Base-by-base conservation (phyloP, 345 rosid species). In the Dovyalis caffra region DNA sequence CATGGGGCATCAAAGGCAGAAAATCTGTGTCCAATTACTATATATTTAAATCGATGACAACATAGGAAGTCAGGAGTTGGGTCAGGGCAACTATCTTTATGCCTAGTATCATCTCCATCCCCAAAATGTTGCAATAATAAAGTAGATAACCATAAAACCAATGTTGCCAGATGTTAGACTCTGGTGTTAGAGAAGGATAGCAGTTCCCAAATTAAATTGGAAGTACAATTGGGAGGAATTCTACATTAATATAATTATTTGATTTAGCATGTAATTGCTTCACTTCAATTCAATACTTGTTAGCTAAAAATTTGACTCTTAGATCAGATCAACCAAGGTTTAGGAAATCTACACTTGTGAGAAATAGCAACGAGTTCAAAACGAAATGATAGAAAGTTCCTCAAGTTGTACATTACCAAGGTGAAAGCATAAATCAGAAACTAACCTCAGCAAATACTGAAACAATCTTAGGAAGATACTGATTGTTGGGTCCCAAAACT, bases 391-490 rank as follows among this genome's bases (percentile, higher is more conserved):
- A 21, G 58, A 53, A 51, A 53, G 21, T 51, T 53, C 7, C 2
- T n/a, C 28, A 2, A n/a, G 60, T n/a, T n/a, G 26, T 53, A 53
- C 11, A 8, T 21, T 53, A 53, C 10, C n/a, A 21, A 51, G 60
- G 60, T n/a, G 25, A 12, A 53, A 7, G 25, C 23, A 26, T 34
- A 32, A 71, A 32, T 12, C 21, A 33, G 29, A 43, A 67, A 84
- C 89, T 71, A 68, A 92, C 99, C 99, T 93, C 99, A 1, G 97
- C 97, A 85, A 95, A 95, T 66, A 95, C 97, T 34, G 87, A 65
- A 62, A 95, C 82, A 70, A 95, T 91, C 86, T 95, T 91, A 9
- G 98, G 97, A 76, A 95, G 97, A 76, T 88, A 76, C 70, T 88
- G 95, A 82, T 93, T 91, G 82, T 87, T 93, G 73, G 97, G 91